Base-by-base conservation (phyloP, 768 basidiomycete species). In the Exsudoporus frostii region DNA sequence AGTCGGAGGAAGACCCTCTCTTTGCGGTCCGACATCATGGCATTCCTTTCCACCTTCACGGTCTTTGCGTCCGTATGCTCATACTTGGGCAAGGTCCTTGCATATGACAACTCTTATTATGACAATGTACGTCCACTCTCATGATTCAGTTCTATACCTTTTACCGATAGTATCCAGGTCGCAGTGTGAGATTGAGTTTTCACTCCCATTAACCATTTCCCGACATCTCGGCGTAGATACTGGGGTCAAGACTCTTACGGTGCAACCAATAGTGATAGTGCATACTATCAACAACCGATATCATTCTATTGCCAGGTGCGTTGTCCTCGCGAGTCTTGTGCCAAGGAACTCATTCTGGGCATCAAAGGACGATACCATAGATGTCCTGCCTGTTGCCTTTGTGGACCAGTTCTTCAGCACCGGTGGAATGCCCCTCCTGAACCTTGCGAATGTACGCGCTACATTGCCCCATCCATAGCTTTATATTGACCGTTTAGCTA, bases 181-280 rank as follows among this genome's bases (percentile, higher is more conserved):
- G 84, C 74, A 33, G 79, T 84, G 82, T 84, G 70, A 56, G 77
- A 40, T 53, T 10, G 38, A 1, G 20, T 47, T 49, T 58, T 30
- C 9, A 19, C 25, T 11, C 4, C 19, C 39, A 47, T 45, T 9
- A 2, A 37, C 8, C 47, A 25, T 19, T 37, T 38, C n/a, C 43
- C 49, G 27, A 53, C 41, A 38, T 19, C 25, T 37, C 33, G 20
- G 30, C 44, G 17, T 63, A 85, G 84, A 30, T 87, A 86, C 64
- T 88, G 84, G 84, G 88, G 86, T 53, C 85, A 89, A 66, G 84
- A 88, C 59, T 86, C 86, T 2, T 85, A 86, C 53, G 86, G 86
- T 37, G 86, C 85, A 10, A 73, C 70, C 6, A 74, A 79, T 55
- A 63, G 63, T 20, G 76, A 85, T 53, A 66, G 73, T 1, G 76